Base-by-base conservation (phyloP, 768 basidiomycete genomes). In the Pisolithus orientalis region DNA sequence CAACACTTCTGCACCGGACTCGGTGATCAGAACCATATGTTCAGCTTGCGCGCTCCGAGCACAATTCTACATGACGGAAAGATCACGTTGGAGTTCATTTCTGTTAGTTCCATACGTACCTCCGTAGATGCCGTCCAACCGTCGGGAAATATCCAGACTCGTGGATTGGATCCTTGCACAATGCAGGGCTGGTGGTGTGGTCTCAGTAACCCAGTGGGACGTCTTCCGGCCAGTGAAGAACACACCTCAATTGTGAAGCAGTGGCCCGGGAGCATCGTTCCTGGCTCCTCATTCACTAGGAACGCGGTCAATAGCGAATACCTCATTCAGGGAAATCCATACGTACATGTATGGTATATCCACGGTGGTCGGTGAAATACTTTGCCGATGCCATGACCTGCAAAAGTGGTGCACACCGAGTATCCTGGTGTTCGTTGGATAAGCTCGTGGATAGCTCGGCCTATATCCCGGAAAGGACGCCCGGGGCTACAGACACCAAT, bases 41-140 rank as follows among this genome's bases (percentile, higher is more conserved):
- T 96, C 92, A 14, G 84, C 85, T 67, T 93, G 90, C 3, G 92
- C 90, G 49, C 83, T 80, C 27, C 91, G 77, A 1, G 87, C 88
- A 47, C 89, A 88, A 51, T 85, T 86, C 89, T 92, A 53, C 29
- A 7, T 29, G 44, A 21, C 46, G 4, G 44, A 27, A 3, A 25
- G 3, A 31, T 61, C 37, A 59, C 44, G 32, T 13, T 29, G 9
- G 16, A 32, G 27, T 47, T 37, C n/a, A 27, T 31, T 17, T 42
- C 40, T 29, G 28, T 9, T 28, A 2, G 13, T 14, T 2, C 40
- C 16, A 42, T 32, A 28, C 80, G 50, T 62, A 83, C 93, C 74
- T 88, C 84, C 0, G 92, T 93, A 0, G 88, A 87, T n/a, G 87
- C 83, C 3, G 91, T 93, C 94, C 94, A 95, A 25, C 89, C 90